These are phyloP conservation scores for Fraxinus paxiana DNA, from an alignment of 305 asterid species.

Conservation along the genomic window DNA sequence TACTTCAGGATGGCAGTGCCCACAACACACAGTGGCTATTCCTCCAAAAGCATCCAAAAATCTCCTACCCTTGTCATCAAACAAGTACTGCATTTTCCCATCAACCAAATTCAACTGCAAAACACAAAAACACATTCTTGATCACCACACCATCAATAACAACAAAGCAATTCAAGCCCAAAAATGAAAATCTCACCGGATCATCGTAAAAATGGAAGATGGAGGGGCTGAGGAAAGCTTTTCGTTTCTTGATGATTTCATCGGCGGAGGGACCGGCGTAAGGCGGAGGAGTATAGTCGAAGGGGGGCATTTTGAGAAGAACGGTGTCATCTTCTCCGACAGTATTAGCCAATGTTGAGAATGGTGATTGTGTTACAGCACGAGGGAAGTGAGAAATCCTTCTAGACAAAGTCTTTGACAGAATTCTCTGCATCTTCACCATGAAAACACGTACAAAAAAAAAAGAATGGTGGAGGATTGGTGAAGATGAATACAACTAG, in stretches of 20 bases:
- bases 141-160: neutral
- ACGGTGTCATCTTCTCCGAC: conserved; percentile 21
- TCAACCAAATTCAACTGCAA: conserved; percentile 59
- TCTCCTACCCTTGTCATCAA: conserved; percentile 57
- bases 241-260: conserved; percentile 55
- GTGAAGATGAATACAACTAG: neutral
- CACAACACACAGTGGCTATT: conserved; percentile 70
- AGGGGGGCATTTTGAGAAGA: conserved; percentile 62
- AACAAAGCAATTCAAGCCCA: neutral
- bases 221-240: conserved; percentile 69
- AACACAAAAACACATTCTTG: neutral
- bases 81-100: conserved; percentile 70
- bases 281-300: conserved; percentile 76
- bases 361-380: conserved; percentile 24
- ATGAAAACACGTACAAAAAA: neutral
- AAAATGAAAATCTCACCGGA: conserved; percentile 39
- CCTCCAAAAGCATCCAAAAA: conserved; percentile 73
- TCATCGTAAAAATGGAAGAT: conserved; percentile 59
- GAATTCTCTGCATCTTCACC: conserved; percentile 28
- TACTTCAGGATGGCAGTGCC: conserved; percentile 87
- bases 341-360: conserved; percentile 28
- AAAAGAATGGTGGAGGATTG: neutral
- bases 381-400: conserved; percentile 13
- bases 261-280: conserved; percentile 71
- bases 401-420: conserved; percentile 19